A percentile compares a stretch with the other conserved stretches of the same genome.
These are phyloP conservation scores for Nakazawaea peltata DNA, from an alignment of 805 yeast genomes.

Conservation along the genomic window DNA sequence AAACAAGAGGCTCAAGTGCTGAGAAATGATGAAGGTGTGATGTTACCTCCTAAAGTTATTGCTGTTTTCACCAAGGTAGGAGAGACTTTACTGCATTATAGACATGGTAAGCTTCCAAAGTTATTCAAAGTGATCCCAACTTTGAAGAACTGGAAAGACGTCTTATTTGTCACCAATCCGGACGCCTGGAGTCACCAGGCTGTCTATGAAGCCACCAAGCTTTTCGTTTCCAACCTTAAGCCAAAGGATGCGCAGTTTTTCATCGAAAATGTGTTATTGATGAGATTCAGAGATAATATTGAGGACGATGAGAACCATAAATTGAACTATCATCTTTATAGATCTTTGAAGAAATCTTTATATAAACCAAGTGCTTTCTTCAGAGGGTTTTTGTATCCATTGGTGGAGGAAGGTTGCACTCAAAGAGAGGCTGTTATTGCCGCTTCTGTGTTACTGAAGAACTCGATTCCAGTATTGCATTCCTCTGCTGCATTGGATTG, in stretches of 20 bases:
- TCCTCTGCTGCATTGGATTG: conserved; percentile 93
- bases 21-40: conserved; percentile 61
- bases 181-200: conserved; percentile 94
- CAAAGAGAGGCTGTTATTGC: conserved; percentile 93
- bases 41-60: conserved; percentile 92
- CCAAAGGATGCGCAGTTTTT: conserved; percentile 87
- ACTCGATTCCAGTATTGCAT: conserved; percentile 90
- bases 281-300: conserved; percentile 62
- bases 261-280: conserved; percentile 58
- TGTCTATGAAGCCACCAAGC: conserved; percentile 86
- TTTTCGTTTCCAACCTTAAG: conserved; percentile 83
- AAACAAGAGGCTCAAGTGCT: conserved; percentile 22
- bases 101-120: conserved; percentile 95
- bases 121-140: conserved; percentile 92
- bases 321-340: conserved; percentile 86
- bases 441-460: conserved; percentile 81
- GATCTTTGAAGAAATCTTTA: conserved; percentile 84
- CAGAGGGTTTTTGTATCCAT: conserved; percentile 90
- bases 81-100: conserved; percentile 75
- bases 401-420: conserved; percentile 82
- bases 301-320: conserved; percentile 70
- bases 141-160: conserved; percentile 91
- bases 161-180: conserved; percentile 87
- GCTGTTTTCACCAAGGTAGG: conserved; percentile 93
- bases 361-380: conserved; percentile 98